Base-by-base conservation (phyloP, 805 yeast species). In the Isabelozyma rhagii region DNA sequence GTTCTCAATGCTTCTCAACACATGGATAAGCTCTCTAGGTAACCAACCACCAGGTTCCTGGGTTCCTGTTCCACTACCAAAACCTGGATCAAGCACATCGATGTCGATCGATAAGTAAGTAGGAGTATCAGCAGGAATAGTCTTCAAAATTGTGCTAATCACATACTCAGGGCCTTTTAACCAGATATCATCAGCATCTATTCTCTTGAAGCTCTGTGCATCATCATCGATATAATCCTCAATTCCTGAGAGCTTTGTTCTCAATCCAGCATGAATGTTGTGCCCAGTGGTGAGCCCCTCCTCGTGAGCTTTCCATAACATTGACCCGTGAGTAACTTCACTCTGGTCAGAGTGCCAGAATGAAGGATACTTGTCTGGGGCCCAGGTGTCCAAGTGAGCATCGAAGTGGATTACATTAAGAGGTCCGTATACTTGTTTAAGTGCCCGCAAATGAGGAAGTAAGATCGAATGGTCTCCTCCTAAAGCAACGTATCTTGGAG, bases 391-490 rank as follows among this genome's bases (percentile, higher is more conserved):
- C 55, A 88, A 75, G 68, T 88, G 96, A 11, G 94, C 93, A 62
- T 89, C 96, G 57, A 89, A 87, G 66, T 89, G 96, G 49, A 89
- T 80, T 38, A 89, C 83, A 18, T 89, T 82, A 45, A 89, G 67
- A 15, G 82, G 82, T 1, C 93, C 94, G 59, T 88, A 80, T 17
- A 78, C 59, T 47, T 79, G 70, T 51, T 79, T 63, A 49, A 86
- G 72, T 0, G 89, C 85, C 55, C 96, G 74, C 51, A 87, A 66
- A 53, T 85, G 89, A 2, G 93, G 91, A 47, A 88, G 72, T 41
- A 86, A 75, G 31, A 89, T 80, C 2, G 91, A 83, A 65, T 89
- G 96, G 62, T 89, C 96, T 41, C 96, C 96, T 9, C 96, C 96
- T 27, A 89, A 71, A 0, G 89, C 84, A 15, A 88, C 80, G 40